Evolutionary conservation across 2,329 filamentous ascomycete species (phyloP), one percentile per base, ranked within the genome.

Genomic region (Pseudogymnoascus verrucosus): DNA sequence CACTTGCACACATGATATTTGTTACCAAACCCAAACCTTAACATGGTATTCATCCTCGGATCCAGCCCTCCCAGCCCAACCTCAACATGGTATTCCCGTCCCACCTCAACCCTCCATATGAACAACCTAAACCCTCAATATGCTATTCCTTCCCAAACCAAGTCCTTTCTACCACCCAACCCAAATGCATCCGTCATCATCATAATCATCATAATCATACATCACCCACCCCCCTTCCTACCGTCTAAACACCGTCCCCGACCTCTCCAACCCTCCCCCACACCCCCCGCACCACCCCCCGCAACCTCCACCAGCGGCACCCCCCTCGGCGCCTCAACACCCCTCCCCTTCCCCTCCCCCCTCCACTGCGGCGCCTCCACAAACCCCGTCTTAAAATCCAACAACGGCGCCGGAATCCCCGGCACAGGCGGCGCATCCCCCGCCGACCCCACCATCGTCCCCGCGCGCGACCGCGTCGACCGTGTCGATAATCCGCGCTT

Each of bases 361-460:
- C 78, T 74, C 70, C 81, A 80, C 72, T 87, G 80, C 16, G 87
- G 87, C 5, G 86, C 81, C 66, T 89, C 86, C 60, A 82, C 79
- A 70, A 87, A 89, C 60, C 80, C 78, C 0, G 86, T 85, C 0
- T 85, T 86, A 42, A 91, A 79, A 69, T 90, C 89, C 31, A 92
- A 76, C 5, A 92, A 61, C 51, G 62, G 62, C 5, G 62, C 39
- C 12, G 62, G 62, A 12, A 64, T 42, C 12, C 37, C 47, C 5
- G 62, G 51, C 54, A 44, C 60, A 10, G 62, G 62, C 7, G 34
- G 59, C 23, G 62, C 62, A 34, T 59, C 62, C 5, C 14, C 59
- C 6, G 54, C 36, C 11, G 42, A 26, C 23, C 19, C 42, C 10
- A 4, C 10, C 5, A 47, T 12, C 21, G 42, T 47, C 19, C 42